Evolutionary conservation across 2,329 filamentous ascomycete genomes (phyloP).

Genomic region (Aspergillus viridinutans): DNA sequence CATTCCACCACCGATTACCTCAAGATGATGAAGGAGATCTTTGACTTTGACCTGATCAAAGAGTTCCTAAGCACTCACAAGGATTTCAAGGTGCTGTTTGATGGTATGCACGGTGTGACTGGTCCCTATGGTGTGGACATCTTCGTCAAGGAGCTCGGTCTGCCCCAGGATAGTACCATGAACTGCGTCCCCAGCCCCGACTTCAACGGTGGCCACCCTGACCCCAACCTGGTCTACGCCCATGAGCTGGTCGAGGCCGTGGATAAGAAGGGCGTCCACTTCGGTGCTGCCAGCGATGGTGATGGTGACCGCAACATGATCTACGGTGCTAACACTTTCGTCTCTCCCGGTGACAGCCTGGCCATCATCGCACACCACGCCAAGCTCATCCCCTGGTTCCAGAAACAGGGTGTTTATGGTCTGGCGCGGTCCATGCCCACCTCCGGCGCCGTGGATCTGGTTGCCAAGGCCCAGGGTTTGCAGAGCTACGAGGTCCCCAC

Average conservation of each 20-base stretch:
- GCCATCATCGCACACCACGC: conserved; percentile 98
- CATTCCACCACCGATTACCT: conserved; percentile 91
- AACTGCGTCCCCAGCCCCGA: conserved; percentile 91
- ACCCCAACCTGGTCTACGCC: conserved; percentile 96
- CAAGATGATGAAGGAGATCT: conserved; percentile 95
- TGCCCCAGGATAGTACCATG: conserved; percentile 72
- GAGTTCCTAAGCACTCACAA: conserved; percentile 81
- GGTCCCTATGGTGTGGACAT: conserved; percentile 93
- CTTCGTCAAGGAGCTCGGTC: conserved; percentile 88
- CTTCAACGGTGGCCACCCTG: conserved; percentile 95
- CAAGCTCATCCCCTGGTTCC: conserved; percentile 95
- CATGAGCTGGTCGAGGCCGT: conserved; percentile 91
- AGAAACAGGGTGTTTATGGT: conserved; percentile 92
- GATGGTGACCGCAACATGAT: conserved; percentile 99
- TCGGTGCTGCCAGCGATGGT: conserved; percentile 92
- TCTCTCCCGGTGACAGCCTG: conserved; percentile 93
- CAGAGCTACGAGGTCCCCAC: conserved; percentile 95
- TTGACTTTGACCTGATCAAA: conserved; percentile 95
- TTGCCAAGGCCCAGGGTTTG: conserved; percentile 89
- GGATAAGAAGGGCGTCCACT: conserved; percentile 86
- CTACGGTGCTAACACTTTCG: conserved; percentile 93
- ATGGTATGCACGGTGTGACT: conserved; percentile 90
- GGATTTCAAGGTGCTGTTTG: conserved; percentile 96
- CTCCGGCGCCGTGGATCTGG: conserved; percentile 88
- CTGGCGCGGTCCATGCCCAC: conserved; percentile 97